These are phyloP conservation scores for Phytophthora colocasiae DNA, from an alignment of 352 stramenopile species.

Conservation along the genomic window DNA sequence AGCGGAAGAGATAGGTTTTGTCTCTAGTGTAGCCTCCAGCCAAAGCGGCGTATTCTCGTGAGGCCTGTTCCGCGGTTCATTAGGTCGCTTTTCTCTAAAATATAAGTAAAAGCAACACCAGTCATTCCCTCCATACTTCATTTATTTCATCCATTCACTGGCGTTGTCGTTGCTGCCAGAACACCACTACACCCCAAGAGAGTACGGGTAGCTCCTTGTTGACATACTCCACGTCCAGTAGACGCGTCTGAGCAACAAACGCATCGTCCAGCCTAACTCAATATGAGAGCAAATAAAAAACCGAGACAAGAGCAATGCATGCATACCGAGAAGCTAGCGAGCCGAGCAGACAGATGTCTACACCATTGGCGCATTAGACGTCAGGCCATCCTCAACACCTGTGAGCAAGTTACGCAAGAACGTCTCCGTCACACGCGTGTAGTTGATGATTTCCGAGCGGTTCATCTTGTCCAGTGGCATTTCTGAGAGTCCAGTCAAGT, in stretches of 20 bases:
- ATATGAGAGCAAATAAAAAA: constrained; percentile 44
- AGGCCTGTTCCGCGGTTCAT: constrained; percentile 26
- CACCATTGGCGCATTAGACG: constrained; percentile 45
- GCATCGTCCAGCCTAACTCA: constrained; percentile 32
- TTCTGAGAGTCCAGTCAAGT: constrained; percentile 91
- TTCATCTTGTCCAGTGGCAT: constrained; percentile 93
- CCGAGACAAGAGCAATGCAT: constrained; percentile 35
- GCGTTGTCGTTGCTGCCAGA: constrained; percentile 14
- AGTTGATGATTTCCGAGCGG: constrained; percentile 95
- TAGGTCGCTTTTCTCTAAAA: constrained; percentile 30
- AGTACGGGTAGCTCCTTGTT: background rate
- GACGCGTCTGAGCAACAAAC: constrained; percentile 24
- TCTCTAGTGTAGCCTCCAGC: constrained; percentile 25
- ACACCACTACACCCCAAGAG: background rate
- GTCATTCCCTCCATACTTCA: constrained; percentile 21
- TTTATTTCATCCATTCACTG: constrained; percentile 36
- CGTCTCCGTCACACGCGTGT: constrained; percentile 93
- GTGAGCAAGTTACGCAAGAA: constrained; percentile 93
- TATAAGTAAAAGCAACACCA: constrained; percentile 44
- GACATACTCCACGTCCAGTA: constrained; percentile 12
- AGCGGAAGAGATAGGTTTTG: constrained; percentile 19
- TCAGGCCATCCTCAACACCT: constrained; percentile 91
- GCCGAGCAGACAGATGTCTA: constrained; percentile 29
- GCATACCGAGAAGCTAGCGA: constrained; percentile 28
- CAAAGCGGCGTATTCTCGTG: constrained; percentile 32